A percentile compares a stretch with the other conserved stretches of the same genome.
Conservation (phyloP, 2,329 filamentous ascomycete genomes). For the Neoascochyta sp. region DNA sequence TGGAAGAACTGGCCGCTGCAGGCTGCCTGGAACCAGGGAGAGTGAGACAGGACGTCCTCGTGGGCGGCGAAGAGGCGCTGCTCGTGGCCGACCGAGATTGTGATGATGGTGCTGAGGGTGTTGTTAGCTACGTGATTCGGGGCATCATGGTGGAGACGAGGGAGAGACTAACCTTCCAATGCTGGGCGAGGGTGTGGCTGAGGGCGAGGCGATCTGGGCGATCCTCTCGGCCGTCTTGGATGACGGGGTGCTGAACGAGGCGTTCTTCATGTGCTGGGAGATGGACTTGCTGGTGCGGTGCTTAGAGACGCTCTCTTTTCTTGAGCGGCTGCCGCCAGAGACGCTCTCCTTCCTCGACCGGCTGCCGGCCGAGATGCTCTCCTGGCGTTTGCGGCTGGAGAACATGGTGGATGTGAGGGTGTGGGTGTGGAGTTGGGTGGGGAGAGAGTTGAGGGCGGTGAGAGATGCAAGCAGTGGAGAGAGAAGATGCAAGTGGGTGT, state of each 20-base stretch:
- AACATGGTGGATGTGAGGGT: no score
- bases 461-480: no score
- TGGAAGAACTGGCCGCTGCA: slow-evolving; percentile 63
- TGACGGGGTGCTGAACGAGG: slow-evolving; percentile 37
- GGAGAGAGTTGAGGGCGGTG: no score
- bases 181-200: slow-evolving; percentile 36
- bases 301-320: slow-evolving; percentile 38
- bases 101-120: slow-evolving; percentile 59
- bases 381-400: no score
- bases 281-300: slow-evolving; percentile 39
- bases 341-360: slow-evolving; percentile 36
- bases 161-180: slow-evolving; percentile 31
- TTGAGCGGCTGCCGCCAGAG: slow-evolving; percentile 28
- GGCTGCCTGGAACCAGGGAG: slow-evolving; percentile 71
- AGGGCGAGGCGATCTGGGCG: slow-evolving; percentile 31
- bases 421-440: no score
- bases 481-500: no score
- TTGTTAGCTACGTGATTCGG: no score
- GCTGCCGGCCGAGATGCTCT: no score
- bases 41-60: slow-evolving; percentile 75
- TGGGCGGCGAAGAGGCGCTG: slow-evolving; percentile 88
- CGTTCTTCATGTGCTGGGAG: slow-evolving; percentile 35
- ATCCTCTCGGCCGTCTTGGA: slow-evolving; percentile 34
- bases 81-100: slow-evolving; percentile 73
- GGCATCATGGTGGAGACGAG: no score